Base-by-base conservation (phyloP, 1,284 basidiomycete species). In the Xanthoconium separans region DNA sequence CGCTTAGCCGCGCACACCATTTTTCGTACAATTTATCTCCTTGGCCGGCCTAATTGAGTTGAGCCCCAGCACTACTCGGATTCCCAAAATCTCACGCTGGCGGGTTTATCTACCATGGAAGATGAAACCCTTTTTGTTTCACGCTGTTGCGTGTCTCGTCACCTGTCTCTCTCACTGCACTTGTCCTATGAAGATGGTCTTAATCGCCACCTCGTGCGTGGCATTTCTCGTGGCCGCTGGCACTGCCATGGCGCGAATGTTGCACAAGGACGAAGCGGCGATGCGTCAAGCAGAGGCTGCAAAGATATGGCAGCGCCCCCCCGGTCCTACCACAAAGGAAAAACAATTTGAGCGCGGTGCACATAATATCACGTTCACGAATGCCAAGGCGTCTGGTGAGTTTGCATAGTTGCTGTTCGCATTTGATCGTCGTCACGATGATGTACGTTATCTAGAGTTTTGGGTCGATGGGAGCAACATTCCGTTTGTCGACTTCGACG, bases 291-390 rank as follows among this genome's bases (percentile, higher is more conserved):
- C 51, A 12, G 67, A 70, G 20, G 70, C 80, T 47, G 75, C 74
- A 7, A 70, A 76, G 54, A 70, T 73, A 45, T 80, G 70, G 60
- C 56, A 64, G n/a, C 58, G 62, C 10, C 55, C 62, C n/a, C n/a
- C n/a, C n/a, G n/a, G n/a, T n/a, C n/a, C n/a, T n/a, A n/a, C n/a
- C n/a, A n/a, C n/a, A n/a, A 37, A 54, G 18, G 13, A 20, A 18
- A 57, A 56, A 47, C 57, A 45, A 44, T 45, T 7, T 6, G 27
- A 27, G 7, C 6, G 47, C 8, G 59, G 54, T 5, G 73, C 76
- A 27, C 78, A 85, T 69, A 88, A 87, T 59, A 86, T 90, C 62
- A 88, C 85, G 0, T 90, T 90, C 67, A 70, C 75, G 3, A 87
- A 89, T 60, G 84, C 85, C 4, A 78, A 74, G 52, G 87, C 87